Evolutionary conservation across 2,329 filamentous ascomycete species (phyloP).

Genomic region (Sporothrix dimorphospora): DNA sequence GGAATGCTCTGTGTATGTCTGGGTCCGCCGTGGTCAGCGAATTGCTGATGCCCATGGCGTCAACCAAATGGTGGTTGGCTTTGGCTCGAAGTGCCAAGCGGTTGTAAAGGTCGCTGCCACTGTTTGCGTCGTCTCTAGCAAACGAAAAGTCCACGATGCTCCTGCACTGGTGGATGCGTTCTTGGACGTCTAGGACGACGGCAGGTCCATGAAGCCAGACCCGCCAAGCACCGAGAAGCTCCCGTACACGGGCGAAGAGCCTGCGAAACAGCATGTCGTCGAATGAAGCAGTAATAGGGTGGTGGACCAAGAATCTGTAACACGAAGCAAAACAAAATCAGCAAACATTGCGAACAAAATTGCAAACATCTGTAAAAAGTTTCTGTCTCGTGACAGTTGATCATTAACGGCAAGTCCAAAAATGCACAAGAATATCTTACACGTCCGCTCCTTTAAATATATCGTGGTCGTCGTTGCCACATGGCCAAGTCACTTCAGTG

Average conservation of each 20-base stretch:
- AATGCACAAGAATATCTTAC: too few relatives aligned
- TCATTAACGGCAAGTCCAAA: background rate
- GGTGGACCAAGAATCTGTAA: background rate
- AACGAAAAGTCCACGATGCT: slow-evolving; percentile 1
- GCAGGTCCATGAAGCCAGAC: background rate
- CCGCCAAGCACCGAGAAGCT: background rate
- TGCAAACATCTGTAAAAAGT: background rate
- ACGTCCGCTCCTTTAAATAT: background rate
- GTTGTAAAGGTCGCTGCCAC: background rate
- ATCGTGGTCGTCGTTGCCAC: background rate
- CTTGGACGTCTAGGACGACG: background rate
- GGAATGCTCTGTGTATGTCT: background rate
- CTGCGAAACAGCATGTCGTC: background rate
- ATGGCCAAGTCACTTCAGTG: background rate
- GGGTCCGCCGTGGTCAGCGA: background rate
- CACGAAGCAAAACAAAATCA: background rate
- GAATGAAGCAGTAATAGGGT: background rate
- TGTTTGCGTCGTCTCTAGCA: background rate
- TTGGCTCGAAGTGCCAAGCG: background rate
- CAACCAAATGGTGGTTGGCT: background rate
- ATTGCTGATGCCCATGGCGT: background rate
- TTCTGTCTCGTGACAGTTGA: background rate
- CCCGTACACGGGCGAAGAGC: background rate
- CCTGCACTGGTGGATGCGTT: background rate
- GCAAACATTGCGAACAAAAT: background rate